Base-by-base conservation (phyloP, 2,329 filamentous ascomycete species). In the Colletotrichum somersetense region DNA sequence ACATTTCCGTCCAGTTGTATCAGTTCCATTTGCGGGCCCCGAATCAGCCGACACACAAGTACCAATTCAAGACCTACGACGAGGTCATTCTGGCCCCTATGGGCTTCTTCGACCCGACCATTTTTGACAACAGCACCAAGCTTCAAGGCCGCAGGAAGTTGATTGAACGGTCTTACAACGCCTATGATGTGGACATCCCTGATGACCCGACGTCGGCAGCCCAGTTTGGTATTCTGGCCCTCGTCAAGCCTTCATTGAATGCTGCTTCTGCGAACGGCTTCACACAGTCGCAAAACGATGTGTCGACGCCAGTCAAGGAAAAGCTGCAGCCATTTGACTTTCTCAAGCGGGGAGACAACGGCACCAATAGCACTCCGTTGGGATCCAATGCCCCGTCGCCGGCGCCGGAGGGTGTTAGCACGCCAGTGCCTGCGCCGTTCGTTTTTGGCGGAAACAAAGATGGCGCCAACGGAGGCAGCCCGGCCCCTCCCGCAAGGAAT, bases 41-140 rank as follows among this genome's bases (percentile, higher is more conserved):
- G 1, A 95, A 94, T 65, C 91, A 97, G 79, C 92, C 96, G 63
- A 99, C 96, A 1, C 89, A 91, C 74, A 98, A 97, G 82, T 98
- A 97, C 82, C 90, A 91, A 52, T 98, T 98, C 87, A 98, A 98
- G 85, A 95, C 93, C 0, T 99, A 98, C 78, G 96, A 99, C 76
- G 96, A 98, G 81, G 93, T 97, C 30, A 93, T 97, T 76, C 87
- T 99, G n/a, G 93, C 96, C 0, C 93, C 95, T 1, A 94, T 97
- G 92, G 95, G 95, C n/a, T 93, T 95, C 77, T 98, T 97, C 80
- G 93, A 96, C 72, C 96, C 96, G 0, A 85, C 89, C 2, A 92
- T 98, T 66, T 97, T 98, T 76, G 94, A 97, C 79, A 92, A 95
- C 77, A 90, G 88, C 38, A 83, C 88, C 46, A 99, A 99, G 84